Evolutionary conservation across 352 stramenopile genomes (phyloP), one percentile per base, ranked within the genome.

Genomic region (Globisporangium middletonii): DNA sequence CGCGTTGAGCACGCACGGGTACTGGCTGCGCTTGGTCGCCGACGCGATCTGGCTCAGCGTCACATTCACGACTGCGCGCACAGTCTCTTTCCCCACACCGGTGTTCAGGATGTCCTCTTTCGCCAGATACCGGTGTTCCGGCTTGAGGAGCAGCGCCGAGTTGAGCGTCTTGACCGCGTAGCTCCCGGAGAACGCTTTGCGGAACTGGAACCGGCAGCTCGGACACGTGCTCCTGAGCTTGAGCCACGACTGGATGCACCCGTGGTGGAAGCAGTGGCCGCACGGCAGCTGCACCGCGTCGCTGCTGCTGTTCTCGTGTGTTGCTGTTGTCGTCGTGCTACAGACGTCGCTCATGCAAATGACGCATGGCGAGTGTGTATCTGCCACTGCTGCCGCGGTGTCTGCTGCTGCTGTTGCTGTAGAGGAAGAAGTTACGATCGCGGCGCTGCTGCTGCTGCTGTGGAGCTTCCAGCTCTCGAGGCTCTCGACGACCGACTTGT

Each of bases 211-310:
- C 53, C 97, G 95, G 64, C 96, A 99, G 27, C 94, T 95, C 7
- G 94, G 94, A 67, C 96, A 99, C 53, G 89, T 95, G 50, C 76
- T 84, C 60, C 97, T 89, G 55, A 95, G 89, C 58, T 90, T 77
- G 43, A 97, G 89, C 95, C 96, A 99, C 42, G 82, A 89, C 43
- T 86, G 65, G 61, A 99, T 90, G 75, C 96, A 99, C 44, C 80
- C 71, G 28, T 88, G 65, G 67, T 99, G 95, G 71, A 98, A 99
- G 44, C 87, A 64, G 74, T 99, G 96, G 47, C 81, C 77, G 65
- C 94, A 99, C 15, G 92, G 89, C 38, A 98, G 72, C 47, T 77
- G 64, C 41, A 95, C 83, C 18, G 93, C 73, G 35, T 66, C 64
- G 18, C 93, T 71, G 41, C 61, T 92, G 79, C 53, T 46, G 41